Conservation (phyloP, 2,329 filamentous ascomycete species). For the Penicillium sp. region DNA sequence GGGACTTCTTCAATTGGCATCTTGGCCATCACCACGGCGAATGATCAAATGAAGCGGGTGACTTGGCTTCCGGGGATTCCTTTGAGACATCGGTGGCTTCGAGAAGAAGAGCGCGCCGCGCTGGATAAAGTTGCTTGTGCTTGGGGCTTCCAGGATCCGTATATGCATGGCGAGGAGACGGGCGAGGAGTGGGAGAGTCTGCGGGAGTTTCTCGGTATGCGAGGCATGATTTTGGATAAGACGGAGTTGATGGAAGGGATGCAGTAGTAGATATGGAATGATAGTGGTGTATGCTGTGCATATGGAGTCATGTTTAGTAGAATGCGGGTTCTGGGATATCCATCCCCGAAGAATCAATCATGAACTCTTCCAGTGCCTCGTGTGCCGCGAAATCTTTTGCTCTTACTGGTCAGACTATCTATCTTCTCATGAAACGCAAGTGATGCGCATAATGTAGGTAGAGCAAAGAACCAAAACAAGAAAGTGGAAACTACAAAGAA, state of each 20-base stretch:
- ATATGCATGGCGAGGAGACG: constrained; percentile 80
- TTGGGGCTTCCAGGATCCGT: constrained; percentile 83
- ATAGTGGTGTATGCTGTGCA: constrained; percentile 7
- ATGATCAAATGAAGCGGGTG: constrained; percentile 92
- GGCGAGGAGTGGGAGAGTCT: constrained; percentile 84
- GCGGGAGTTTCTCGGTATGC: constrained; percentile 72
- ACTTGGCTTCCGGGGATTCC: constrained; percentile 82
- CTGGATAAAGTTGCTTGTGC: constrained; percentile 79
- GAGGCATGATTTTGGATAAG: constrained; percentile 84
- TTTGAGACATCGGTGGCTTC: constrained; percentile 72
- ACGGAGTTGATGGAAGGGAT: constrained; percentile 91
- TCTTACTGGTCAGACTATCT: too few relatives aligned
- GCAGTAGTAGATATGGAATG: constrained; percentile 48
- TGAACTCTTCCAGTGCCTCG: too few relatives aligned
- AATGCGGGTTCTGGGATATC: too few relatives aligned
- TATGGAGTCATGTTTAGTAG: not conserved
- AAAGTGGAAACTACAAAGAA: too few relatives aligned
- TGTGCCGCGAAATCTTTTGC: too few relatives aligned
- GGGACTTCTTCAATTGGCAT: constrained; percentile 77
- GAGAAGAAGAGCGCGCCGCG: constrained; percentile 83
- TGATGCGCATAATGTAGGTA: too few relatives aligned
- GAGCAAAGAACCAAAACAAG: too few relatives aligned
- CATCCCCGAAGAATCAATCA: too few relatives aligned
- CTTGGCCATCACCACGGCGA: constrained; percentile 76
- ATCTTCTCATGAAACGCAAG: too few relatives aligned